Evolutionary conservation across 2,329 filamentous ascomycete species (phyloP), one percentile per base, ranked within the genome.

Genomic region (Trichoderma sp.): DNA sequence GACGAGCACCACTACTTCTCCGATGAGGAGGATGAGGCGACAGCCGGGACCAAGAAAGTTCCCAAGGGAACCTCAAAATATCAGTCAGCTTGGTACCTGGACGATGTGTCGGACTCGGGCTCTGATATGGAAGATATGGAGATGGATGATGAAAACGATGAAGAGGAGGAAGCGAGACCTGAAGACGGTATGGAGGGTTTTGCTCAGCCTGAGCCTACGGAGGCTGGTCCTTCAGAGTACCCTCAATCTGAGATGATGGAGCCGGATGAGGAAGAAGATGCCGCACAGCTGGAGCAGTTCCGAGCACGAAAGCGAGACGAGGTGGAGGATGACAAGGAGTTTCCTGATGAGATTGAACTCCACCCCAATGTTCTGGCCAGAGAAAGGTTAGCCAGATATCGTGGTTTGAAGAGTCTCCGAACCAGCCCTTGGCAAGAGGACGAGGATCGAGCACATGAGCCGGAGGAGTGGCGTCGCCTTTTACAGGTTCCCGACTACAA

Each of bases 1-100:
- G 96, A 99, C 76, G 95, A 98, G 75, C 95, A 99, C 80, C 95
- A 98, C 80, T 99, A 99, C 81, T 99, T 98, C 79, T 95, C 95
- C 0, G 95, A 98, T 57, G 94, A 96, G 61, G 92, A 96, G 56
- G 85, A 90, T 68, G 78, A 81, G 61, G 78, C 77, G 21, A 76
- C 71, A 21, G 82, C 86, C 43, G 83, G 84, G 36, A 93, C 93
- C 7, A 96, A 91, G 82, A 89, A 90, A 74, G 83, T 99, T 26
- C 96, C 96, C 1, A 93, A 91, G 81, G 96, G 96, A 74, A 99
- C 96, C 3, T 98, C 96, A 51, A 90, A 91, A 71, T 98, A 98
- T 81, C 96, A 99, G 82, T 89, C 95, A 26, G 95, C 95, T 11
- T 99, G 96, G 96, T 98, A 93, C 79, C 83, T 99, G 43, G 88